Percentiles rank a stretch among this genome's conserved stretches.
These are phyloP conservation scores for Teunomyces aglyptinius DNA, from an alignment of 805 yeast species.

Conservation along the genomic window DNA sequence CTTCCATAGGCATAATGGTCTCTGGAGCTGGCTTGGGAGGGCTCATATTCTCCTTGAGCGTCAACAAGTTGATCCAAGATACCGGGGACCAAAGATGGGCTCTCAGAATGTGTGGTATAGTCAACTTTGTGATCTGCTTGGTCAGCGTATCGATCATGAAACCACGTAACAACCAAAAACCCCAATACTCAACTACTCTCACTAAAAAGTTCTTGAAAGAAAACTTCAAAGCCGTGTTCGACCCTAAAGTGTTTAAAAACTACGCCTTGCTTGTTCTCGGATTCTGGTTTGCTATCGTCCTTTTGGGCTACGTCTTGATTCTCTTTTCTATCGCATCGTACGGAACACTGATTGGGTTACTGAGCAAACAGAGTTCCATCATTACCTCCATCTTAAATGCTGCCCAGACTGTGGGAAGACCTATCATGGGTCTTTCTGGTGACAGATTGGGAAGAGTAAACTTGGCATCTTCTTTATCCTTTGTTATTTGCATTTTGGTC, in stretches of 20 bases:
- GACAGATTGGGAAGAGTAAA: constrained; percentile 50
- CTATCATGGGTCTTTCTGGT: constrained; percentile 46
- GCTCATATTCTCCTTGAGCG: constrained; percentile 44
- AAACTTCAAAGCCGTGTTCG: constrained; percentile 36
- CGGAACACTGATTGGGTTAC: constrained; percentile 45
- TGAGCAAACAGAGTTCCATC: constrained; percentile 28
- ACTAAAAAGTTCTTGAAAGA: constrained; percentile 16
- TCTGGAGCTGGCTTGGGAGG: constrained; percentile 56
- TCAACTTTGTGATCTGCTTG: constrained; percentile 27
- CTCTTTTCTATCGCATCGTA: constrained; percentile 40
- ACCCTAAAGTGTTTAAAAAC: constrained; percentile 23
- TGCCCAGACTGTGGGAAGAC: constrained; percentile 49
- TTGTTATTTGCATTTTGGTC: constrained; percentile 22
- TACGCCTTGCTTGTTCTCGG: constrained; percentile 23
- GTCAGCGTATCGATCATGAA: constrained; percentile 43
- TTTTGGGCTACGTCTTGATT: constrained; percentile 37
- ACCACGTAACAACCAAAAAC: constrained; percentile 40
- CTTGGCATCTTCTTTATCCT: constrained; percentile 19
- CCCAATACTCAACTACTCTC: constrained; percentile 22
- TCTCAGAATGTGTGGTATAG: constrained; percentile 37
- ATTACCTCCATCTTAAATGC: constrained; percentile 39
- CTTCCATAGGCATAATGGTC: constrained; percentile 48
- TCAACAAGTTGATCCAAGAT: constrained; percentile 36
- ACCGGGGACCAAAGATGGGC: constrained; percentile 48
- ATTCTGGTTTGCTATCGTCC: constrained; percentile 35